Evolutionary conservation across 179 eudicot genomes (phyloP).

Genomic region (Sideroxylon spinosum): DNA sequence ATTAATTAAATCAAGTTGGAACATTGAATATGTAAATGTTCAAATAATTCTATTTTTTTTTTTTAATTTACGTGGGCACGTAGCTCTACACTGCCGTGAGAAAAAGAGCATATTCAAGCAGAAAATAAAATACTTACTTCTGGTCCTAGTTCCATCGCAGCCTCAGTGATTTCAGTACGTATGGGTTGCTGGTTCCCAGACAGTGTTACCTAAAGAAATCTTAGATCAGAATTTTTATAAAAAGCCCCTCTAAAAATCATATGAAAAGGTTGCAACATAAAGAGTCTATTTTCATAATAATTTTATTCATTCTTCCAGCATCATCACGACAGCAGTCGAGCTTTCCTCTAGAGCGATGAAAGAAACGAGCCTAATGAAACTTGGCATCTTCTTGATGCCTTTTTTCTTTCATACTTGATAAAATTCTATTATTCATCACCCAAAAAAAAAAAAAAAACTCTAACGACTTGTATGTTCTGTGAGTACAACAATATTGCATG

Average conservation of each 20-base stretch:
- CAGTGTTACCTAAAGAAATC: constrained; percentile 53
- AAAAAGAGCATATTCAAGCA: not conserved
- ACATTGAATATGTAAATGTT: not conserved
- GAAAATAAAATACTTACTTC: constrained; percentile 41
- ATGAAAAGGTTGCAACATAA: not conserved
- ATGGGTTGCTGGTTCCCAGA: constrained; percentile 82
- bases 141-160: constrained; percentile 74
- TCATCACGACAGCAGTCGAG: not conserved
- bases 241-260: not conserved
- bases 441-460: too few relatives aligned
- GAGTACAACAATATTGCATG: not conserved
- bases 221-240: not conserved
- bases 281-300: not conserved
- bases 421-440: too few relatives aligned
- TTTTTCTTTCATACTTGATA: not conserved
- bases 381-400: not conserved
- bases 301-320: not conserved
- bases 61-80: not conserved
- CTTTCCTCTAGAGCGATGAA: too few relatives aligned
- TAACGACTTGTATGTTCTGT: not conserved
- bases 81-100: not conserved
- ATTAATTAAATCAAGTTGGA: too few relatives aligned
- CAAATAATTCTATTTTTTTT: not conserved
- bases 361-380: not conserved
- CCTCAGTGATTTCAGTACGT: constrained; percentile 76